phyloP scores from a whole-genome alignment of 257 asterid genomes.

The Forsythia viridissima region DNA sequence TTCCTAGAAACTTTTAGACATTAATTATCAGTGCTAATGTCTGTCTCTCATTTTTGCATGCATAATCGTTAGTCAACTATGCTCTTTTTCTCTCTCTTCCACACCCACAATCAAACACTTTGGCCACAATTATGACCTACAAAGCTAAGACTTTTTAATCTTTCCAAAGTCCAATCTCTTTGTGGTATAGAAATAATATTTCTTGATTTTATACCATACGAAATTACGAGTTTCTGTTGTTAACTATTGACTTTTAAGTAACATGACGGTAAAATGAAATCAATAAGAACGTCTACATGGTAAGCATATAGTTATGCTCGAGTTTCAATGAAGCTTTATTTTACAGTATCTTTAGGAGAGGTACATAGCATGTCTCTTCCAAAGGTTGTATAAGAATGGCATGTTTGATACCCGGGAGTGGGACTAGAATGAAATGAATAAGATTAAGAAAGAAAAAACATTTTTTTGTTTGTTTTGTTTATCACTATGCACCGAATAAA shows the following conservation, averaged over 20 bases:
- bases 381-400: neutral
- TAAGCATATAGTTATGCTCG: neutral
- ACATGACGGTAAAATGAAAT: neutral
- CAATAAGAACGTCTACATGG: neutral
- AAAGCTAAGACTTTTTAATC: neutral
- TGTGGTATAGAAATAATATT: neutral
- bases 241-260: neutral
- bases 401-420: neutral
- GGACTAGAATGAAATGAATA: no score
- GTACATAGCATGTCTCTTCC: neutral
- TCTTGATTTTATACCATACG: no score
- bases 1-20: constrained; percentile 18
- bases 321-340: neutral
- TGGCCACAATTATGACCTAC: constrained; percentile 17
- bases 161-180: neutral
- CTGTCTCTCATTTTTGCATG: constrained; percentile 23
- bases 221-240: no score
- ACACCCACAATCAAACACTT: neutral
- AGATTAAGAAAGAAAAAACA: no score
- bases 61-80: constrained; percentile 28
- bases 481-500: neutral
- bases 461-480: no score
- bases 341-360: neutral
- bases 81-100: neutral
- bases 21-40: constrained; percentile 2